Evolutionary conservation across 345 rosid genomes (phyloP).

Genomic region (Dovyalis caffra): DNA sequence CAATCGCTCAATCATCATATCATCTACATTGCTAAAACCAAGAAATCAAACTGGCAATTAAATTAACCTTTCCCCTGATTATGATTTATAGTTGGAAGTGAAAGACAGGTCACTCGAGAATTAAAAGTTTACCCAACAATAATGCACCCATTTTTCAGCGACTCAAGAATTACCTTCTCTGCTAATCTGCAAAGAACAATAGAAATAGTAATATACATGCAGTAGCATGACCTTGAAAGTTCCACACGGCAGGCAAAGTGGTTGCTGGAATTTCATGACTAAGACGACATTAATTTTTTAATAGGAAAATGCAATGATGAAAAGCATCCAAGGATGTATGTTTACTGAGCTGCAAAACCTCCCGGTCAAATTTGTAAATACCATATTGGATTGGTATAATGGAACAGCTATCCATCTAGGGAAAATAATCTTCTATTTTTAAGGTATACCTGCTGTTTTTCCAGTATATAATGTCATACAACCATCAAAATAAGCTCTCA

Average conservation of each 20-base stretch:
- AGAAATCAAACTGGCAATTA: constrained; percentile 6
- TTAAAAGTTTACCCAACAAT: constrained; percentile 59
- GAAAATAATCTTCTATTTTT: not conserved
- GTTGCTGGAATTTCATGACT: not conserved
- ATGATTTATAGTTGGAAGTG: constrained; percentile 3
- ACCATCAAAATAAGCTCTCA: not conserved
- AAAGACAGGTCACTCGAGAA: constrained; percentile 8
- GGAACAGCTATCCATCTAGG: not conserved
- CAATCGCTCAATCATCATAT: constrained; percentile 74
- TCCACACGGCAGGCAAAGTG: not conserved
- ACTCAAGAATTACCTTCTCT: constrained; percentile 68
- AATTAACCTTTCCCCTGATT: constrained; percentile 3
- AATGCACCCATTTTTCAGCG: constrained; percentile 60
- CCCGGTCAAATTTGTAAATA: not conserved
- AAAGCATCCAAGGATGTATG: not conserved
- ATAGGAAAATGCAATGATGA: not conserved
- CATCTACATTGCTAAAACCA: constrained; percentile 55
- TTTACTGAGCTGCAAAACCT: not conserved
- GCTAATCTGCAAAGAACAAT: constrained; percentile 58
- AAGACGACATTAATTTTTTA: not conserved
- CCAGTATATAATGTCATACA: not conserved
- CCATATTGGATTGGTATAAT: not conserved
- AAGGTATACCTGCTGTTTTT: not conserved
- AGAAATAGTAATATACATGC: not conserved
- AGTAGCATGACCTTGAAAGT: not conserved